Base-by-base conservation (phyloP, 495 filamentous ascomycete species). In the Pseudomonodictys pantanalensis region DNA sequence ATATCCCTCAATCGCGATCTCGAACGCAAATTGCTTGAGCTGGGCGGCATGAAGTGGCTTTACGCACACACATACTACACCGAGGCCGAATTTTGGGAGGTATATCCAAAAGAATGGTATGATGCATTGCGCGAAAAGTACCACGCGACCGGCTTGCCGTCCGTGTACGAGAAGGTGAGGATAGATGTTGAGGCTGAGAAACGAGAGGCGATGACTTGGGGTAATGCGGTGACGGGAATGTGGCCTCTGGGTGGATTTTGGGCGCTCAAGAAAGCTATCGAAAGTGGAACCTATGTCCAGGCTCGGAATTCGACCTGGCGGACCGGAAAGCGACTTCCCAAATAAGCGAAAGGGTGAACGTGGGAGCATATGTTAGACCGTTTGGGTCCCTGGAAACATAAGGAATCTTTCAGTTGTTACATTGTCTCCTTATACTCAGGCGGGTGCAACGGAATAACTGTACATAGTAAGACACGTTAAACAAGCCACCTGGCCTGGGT, bases 41-140 rank as follows among this genome's bases (percentile, higher is more conserved):
- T 92, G 1, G 83, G 85, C n/a, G 89, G 90, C 9, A 80, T 78
- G 76, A 83, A 83, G 61, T 83, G 79, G 77, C 71, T 84, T 9
- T 85, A 84, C 66, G 81, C 82, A 18, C 78, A 83, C 44, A 76
- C 80, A 0, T 85, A 82, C 66, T 81, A 80, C 49, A 70, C 67
- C 6, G 76, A 83, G 58, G 58, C 72, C 0, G 81, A 83, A 49
- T 84, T 85, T 69, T 84, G 81, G 81, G 29, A 58, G 1, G 32
- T 43, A 20, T 62, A 43, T 29, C 75, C 83, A 45, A 66, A 70
- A 23, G 38, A 70, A 11, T 75, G 72, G 71, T 81, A 84, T 52
- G 75, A 81, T 24, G 58, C 20, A 3, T 47, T 84, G 60, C 74
- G 82, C 2, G 55, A 64, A 12, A 81, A 79, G 52, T 85, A 83